Evolutionary conservation across 2,329 filamentous ascomycete species (phyloP), one percentile per base, ranked within the genome.

Genomic region (Allantophomopsis cytisporea): DNA sequence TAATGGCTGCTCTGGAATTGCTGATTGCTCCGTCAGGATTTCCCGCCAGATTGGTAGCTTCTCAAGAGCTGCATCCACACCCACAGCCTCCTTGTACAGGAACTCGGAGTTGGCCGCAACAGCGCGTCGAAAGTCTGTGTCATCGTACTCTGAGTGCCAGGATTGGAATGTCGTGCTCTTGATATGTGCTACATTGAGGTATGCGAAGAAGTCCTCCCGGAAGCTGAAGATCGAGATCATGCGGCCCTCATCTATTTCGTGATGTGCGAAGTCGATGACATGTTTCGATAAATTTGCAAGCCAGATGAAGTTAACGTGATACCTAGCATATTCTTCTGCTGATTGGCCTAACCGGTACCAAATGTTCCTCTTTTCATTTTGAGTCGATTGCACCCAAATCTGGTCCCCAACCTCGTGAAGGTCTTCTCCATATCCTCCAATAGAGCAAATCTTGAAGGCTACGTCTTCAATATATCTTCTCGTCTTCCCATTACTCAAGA

Each of bases 221-320:
- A 91, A 88, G 38, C 75, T 59, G 3, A 59, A 40, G 0, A 87
- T 60, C 0, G 58, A 56, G 1, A 81, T 66, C 5, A 18, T 7
- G 54, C 47, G 2, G 45, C 39, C 28, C 43, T 43, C 37, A n/a
- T 41, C 43, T 13, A 37, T 33, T 21, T 17, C 37, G 4, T 32
- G 34, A 5, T 50, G 35, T 35, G 45, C 47, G 30, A 71, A 91
- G 44, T 87, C 80, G 1, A 87, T 65, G 17, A 82, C 68, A 48
- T 86, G 76, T 51, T 88, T 89, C 0, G 71, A 66, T 1, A 91
- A 60, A 39, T 80, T 68, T 0, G 75, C 79, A 1, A 88, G 57
- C 83, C 83, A 91, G 0, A 77, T 43, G 44, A 86, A 89, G 0
- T 73, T 66, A 0, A 58, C 37, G 42, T 78, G 70, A 48, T 79